Percentiles rank a stretch among this genome's conserved stretches.
Evolutionary conservation across 2,329 filamentous ascomycete species (phyloP).

Genomic region (Clonostachys byssicola): DNA sequence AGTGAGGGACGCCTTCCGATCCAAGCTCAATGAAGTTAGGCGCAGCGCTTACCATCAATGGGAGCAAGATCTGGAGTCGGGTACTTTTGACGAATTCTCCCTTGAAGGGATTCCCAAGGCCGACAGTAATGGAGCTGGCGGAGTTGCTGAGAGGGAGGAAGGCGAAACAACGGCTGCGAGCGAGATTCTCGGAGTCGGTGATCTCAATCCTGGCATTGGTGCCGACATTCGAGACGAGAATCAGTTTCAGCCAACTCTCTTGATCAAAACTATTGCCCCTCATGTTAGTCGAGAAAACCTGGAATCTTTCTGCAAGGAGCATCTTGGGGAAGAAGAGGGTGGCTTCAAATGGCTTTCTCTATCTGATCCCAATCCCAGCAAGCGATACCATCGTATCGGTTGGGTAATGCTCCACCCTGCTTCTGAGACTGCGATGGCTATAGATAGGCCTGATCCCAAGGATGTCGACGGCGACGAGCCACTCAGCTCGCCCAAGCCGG

Average conservation of each 20-base stretch:
- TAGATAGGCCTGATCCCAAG: slow-evolving; percentile 70
- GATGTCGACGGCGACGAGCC: slow-evolving; percentile 61
- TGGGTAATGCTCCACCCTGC: slow-evolving; percentile 95
- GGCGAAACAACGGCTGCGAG: slow-evolving; percentile 88
- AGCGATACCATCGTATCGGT: slow-evolving; percentile 94
- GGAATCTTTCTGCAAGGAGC: slow-evolving; percentile 90
- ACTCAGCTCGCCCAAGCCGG: slow-evolving; percentile 45
- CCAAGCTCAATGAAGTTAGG: slow-evolving; percentile 75
- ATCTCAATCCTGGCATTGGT: slow-evolving; percentile 77
- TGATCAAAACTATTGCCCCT: slow-evolving; percentile 97
- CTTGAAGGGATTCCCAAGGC: slow-evolving; percentile 91
- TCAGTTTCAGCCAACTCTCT: slow-evolving; percentile 81
- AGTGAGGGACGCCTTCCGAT: slow-evolving; percentile 69
- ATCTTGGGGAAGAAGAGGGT: slow-evolving; percentile 84
- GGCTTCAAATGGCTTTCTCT: slow-evolving; percentile 95
- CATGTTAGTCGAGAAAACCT: slow-evolving; percentile 92
- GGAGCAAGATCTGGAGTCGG: slow-evolving; percentile 81
- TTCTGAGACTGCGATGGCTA: slow-evolving; percentile 58
- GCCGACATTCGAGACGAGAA: slow-evolving; percentile 88
- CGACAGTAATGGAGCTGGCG: slow-evolving; percentile 79
- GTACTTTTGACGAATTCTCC: slow-evolving; percentile 90
- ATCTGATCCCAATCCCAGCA: slow-evolving; percentile 93
- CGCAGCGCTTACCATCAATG: slow-evolving; percentile 78
- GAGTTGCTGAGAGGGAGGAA: slow-evolving; percentile 89
- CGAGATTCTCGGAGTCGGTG: slow-evolving; percentile 88